A percentile compares a stretch with the other conserved stretches of the same genome.
Evolutionary conservation across 164 flowering plant genomes (phyloP).

Genomic region (Vitis rotundifolia): DNA sequence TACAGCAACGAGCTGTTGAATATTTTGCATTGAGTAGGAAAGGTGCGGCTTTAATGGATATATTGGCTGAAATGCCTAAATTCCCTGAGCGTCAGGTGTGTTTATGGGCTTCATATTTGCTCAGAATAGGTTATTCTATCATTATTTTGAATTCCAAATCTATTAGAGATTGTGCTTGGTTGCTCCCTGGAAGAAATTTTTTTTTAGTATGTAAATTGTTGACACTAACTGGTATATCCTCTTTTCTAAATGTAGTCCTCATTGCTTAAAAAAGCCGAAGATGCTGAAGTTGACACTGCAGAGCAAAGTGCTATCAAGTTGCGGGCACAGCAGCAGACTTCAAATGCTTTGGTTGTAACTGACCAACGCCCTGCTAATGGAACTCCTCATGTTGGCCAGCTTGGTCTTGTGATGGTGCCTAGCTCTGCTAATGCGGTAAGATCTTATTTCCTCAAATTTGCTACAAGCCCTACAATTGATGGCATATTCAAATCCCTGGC

Average conservation of each 20-base stretch:
- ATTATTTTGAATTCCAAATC: neutral
- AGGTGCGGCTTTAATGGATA: slow-evolving; percentile 86
- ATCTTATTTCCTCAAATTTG: neutral
- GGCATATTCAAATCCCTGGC: neutral
- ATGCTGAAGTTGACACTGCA: slow-evolving; percentile 88
- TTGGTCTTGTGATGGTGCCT: slow-evolving; percentile 75
- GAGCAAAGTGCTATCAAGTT: slow-evolving; percentile 96
- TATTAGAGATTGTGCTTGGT: neutral
- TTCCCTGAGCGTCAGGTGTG: slow-evolving; percentile 96
- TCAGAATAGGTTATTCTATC: slow-evolving; percentile 3
- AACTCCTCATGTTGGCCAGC: slow-evolving; percentile 55
- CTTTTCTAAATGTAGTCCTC: slow-evolving; percentile 58
- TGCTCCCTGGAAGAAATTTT: neutral
- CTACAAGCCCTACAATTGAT: neutral
- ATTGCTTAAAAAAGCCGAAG: slow-evolving; percentile 88
- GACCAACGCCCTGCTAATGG: slow-evolving; percentile 77
- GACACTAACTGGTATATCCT: slow-evolving; percentile 14
- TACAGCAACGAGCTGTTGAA: slow-evolving; percentile 97
- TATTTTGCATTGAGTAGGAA: slow-evolving; percentile 81
- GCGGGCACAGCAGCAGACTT: slow-evolving; percentile 84
- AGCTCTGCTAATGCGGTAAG: slow-evolving; percentile 57
- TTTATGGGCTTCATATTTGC: neutral
- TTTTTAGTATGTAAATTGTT: neutral
- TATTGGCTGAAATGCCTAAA: slow-evolving; percentile 99
- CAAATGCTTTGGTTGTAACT: slow-evolving; percentile 87